Conservation (phyloP, 2,329 filamentous ascomycete genomes). For the Gnomoniopsis smithogilvyi region DNA sequence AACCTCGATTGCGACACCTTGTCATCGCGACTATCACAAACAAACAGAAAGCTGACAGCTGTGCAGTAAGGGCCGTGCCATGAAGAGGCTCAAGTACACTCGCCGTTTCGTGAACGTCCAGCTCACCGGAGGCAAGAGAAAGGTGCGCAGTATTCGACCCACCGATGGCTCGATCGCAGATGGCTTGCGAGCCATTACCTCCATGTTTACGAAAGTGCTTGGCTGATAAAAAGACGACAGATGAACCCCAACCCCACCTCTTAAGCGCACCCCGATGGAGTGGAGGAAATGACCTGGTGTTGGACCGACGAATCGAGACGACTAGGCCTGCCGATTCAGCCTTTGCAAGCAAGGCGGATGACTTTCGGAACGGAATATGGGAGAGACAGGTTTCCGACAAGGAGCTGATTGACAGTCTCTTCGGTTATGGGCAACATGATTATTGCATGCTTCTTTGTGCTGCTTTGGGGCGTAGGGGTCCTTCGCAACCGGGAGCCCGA, state of each 20-base stretch:
- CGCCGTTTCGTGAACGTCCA: constrained; percentile 96
- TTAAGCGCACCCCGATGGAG: constrained; percentile 12
- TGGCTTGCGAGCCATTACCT: neutral
- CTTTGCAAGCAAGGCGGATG: constrained; percentile 2
- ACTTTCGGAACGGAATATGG: constrained; percentile 10
- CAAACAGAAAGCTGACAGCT: constrained; percentile 4
- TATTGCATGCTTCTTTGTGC: constrained; percentile 16
- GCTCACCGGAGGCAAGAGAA: constrained; percentile 94
- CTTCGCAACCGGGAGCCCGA: constrained; percentile 15
- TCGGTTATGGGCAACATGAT: constrained; percentile 16
- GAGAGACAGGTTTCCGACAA: constrained; percentile 11
- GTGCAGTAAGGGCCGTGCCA: constrained; percentile 75
- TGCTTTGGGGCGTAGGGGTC: constrained; percentile 15
- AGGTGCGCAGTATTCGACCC: constrained; percentile 55
- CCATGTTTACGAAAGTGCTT: neutral
- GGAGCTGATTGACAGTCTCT: constrained; percentile 3
- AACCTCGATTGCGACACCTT: neutral
- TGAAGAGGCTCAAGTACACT: constrained; percentile 94
- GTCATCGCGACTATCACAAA: neutral
- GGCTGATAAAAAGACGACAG: constrained; percentile 12
- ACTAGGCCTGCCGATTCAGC: constrained; percentile 13
- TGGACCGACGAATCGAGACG: constrained; percentile 9
- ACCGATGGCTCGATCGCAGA: neutral
- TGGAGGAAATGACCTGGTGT: constrained; percentile 15
- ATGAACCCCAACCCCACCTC: constrained; percentile 21